Base-by-base conservation (phyloP, 164 flowering plant species). In the Vitis cinerea region DNA sequence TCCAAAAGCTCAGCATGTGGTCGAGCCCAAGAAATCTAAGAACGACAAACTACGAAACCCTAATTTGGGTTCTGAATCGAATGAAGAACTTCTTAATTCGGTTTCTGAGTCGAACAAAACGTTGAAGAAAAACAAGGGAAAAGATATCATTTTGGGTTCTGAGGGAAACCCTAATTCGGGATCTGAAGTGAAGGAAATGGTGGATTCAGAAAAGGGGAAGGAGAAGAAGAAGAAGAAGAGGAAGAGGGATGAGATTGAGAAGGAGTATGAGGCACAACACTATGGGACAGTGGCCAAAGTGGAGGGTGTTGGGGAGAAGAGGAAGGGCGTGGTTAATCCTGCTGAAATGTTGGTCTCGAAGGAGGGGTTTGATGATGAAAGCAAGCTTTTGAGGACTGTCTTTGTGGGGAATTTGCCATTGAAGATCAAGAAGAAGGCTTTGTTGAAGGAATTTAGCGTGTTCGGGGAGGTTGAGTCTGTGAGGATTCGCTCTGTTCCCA, bases 331-430 rank as follows among this genome's bases (percentile, higher is more conserved):
- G 60, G 97, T 90, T 52, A 79, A 85, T 64, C 79, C 84, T 0
- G 80, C 74, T 37, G 88, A 81, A 60, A 66, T 81, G 83, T 61
- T 83, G 80, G 90, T 85, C 19, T 58, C 86, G 1, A 82, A 84
- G 76, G 98, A 93, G 57, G 92, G 92, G 53, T 93, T 85, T 78
- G 99, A 96, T 75, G 98, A 93, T 65, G 98, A 96, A 73, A 71
- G 58, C 59, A 96, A 93, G 88, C 87, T 96, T 37, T 72, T 85
- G 77, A 91, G 97, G 80, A 96, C 99, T 49, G 83, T 96, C 27
- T 96, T 96, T 78, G 92, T 90, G 56, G 98, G 99, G 77, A 96
- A 96, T 71, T 86, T 96, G 86, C 95, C 97, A 0, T 64, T 93
- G 77, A 91, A 89, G 76, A 69, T 87, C 50, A 96, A 96, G 86